Conservation (phyloP, 176 grass and related monocot genomes). For the Raddia distichophylla region DNA sequence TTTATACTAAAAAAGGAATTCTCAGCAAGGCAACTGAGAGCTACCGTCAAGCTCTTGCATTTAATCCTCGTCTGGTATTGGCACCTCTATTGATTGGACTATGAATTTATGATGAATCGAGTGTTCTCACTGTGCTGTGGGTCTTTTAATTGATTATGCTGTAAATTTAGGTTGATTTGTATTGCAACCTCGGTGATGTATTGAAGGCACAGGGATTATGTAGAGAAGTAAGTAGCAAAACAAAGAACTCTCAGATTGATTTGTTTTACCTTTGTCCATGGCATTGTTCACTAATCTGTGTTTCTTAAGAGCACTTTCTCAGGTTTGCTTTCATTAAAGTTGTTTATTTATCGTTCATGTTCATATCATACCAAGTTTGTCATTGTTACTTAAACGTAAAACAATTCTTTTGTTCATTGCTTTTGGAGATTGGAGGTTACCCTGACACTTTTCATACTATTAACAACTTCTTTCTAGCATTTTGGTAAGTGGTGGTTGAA, state of each 20-base stretch:
- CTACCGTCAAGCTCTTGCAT: slow-evolving; percentile 63
- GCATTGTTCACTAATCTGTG: neutral
- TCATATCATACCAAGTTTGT: neutral
- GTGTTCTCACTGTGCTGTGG: neutral
- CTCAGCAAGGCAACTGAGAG: slow-evolving; percentile 61
- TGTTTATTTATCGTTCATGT: neutral
- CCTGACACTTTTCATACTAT: slow-evolving; percentile 14
- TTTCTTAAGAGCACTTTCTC: neutral
- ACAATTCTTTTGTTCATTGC: slow-evolving; percentile 7
- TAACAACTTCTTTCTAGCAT: slow-evolving; percentile 6
- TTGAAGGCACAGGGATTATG: slow-evolving; percentile 70
- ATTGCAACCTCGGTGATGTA: slow-evolving; percentile 68
- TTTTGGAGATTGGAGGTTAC: neutral
- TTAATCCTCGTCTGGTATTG: slow-evolving; percentile 55
- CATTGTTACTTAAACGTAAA: neutral
- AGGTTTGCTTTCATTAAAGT: neutral
- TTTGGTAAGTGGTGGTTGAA: neutral
- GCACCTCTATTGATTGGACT: neutral
- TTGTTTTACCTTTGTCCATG: neutral
- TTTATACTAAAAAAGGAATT: slow-evolving; percentile 71
- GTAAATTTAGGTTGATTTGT: slow-evolving; percentile 60
- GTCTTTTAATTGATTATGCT: neutral
- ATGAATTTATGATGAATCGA: slow-evolving; percentile 11
- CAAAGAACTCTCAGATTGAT: neutral
- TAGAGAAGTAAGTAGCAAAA: slow-evolving; percentile 46